Evolutionary conservation across 768 basidiomycete species (phyloP).

Genomic region (Lentinula guzmanii): DNA sequence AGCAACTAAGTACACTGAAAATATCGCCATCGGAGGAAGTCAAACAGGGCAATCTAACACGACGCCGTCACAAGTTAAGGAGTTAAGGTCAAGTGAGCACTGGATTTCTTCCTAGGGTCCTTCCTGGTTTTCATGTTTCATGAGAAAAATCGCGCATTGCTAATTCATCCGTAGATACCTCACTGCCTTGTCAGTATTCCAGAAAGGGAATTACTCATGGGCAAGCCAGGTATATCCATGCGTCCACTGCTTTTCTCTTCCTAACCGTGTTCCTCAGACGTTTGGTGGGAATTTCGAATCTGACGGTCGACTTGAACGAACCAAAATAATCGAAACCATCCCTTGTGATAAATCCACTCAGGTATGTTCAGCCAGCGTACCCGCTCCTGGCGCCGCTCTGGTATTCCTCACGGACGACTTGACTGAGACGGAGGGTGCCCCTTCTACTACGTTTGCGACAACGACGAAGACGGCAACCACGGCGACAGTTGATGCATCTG

Average conservation of each 20-base stretch:
- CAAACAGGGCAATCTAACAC: constrained; percentile 28
- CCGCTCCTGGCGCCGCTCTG: constrained; percentile 63
- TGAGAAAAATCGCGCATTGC: constrained; percentile 5
- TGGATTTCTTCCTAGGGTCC: background rate
- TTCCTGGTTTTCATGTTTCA: constrained; percentile 5
- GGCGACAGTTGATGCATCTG: constrained; percentile 44
- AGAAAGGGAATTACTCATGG: constrained; percentile 58
- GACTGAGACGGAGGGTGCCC: constrained; percentile 25
- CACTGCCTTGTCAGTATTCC: constrained; percentile 37
- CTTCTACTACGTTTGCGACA: constrained; percentile 43
- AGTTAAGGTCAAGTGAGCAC: constrained; percentile 52
- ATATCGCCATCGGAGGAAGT: constrained; percentile 42
- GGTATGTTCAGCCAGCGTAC: constrained; percentile 55
- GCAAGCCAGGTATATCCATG: constrained; percentile 41
- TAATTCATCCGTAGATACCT: constrained; percentile 38
- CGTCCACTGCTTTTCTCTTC: too few relatives aligned
- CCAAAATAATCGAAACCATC: constrained; percentile 44
- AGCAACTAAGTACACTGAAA: constrained; percentile 41
- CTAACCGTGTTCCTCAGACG: too few relatives aligned
- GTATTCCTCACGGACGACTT: constrained; percentile 50
- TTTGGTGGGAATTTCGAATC: constrained; percentile 54
- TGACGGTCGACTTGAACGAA: constrained; percentile 58
- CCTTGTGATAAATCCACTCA: constrained; percentile 45
- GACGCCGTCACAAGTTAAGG: constrained; percentile 25
- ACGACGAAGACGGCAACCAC: constrained; percentile 46